Percentiles rank a stretch among this genome's conserved stretches.
Conservation (phyloP, 495 filamentous ascomycete genomes). For the Chaetomium cochliodes region DNA sequence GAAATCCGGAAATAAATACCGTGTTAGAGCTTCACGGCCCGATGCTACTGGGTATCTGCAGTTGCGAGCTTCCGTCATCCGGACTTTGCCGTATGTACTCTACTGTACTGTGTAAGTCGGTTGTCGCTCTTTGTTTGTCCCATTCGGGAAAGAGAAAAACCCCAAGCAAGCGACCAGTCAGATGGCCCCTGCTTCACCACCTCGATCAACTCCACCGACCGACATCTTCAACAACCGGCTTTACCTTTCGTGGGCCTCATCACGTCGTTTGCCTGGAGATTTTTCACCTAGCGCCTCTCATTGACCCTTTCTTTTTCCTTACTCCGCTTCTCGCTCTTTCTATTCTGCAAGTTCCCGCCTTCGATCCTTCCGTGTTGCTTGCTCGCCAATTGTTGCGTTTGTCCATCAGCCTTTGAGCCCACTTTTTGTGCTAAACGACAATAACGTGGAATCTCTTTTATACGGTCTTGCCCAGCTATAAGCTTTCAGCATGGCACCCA, state of each 20-base stretch:
- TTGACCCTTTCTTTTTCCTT: background rate
- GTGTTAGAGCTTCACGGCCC: too few relatives aligned
- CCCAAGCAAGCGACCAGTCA: background rate
- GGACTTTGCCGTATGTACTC: too few relatives aligned
- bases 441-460: background rate
- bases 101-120: too few relatives aligned
- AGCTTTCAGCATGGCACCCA: background rate
- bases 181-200: background rate
- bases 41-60: too few relatives aligned
- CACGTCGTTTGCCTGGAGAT: conserved; percentile 1
- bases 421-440: background rate
- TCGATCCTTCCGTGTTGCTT: background rate
- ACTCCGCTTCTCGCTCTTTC: background rate
- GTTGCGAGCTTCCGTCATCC: too few relatives aligned
- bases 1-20: too few relatives aligned
- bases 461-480: background rate
- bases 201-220: background rate
- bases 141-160: background rate
- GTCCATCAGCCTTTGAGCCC: background rate
- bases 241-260: conserved; percentile 14
- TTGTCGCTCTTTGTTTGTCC: too few relatives aligned
- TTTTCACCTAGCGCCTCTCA: background rate
- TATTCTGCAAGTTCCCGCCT: conserved; percentile 10
- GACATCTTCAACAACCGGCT: background rate
- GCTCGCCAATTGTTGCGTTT: background rate